Evolutionary conservation across 305 asterid species (phyloP), one percentile per base, ranked within the genome.

Genomic region (Coffea humblotiana): DNA sequence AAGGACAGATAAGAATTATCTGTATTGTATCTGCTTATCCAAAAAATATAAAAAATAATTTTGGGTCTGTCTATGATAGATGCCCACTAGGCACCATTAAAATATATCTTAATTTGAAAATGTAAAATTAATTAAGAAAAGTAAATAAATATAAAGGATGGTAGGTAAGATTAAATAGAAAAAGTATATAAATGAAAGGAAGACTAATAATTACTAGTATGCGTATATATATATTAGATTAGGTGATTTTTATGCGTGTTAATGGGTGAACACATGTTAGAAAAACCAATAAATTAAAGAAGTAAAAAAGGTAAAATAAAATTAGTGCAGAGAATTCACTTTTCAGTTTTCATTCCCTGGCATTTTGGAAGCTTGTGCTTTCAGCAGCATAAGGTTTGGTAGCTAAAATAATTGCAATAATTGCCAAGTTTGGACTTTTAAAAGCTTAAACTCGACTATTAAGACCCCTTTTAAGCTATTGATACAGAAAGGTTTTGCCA

Each of bases 1-100:
- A 61, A 49, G n/a, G 85, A 82, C 85, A 82, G 82, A 74, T 78
- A 60, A 78, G 78, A 68, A 66, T 78, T 65, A 74, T 70, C 64
- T 78, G 82, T 66, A 52, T 29, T 52, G 72, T 51, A 58, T 25
- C 37, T 71, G n/a, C 37, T 69, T 16, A 45, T 16, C 48, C 23
- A 66, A 47, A 35, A 49, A 51, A 29, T 71, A 29, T 25, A 58
- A 40, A 69, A 47, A 27, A 15, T 15, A 2, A 66, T 32, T 32
- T 32, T 32, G 32, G 32, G 1, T 32, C 32, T 32, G 32, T 32
- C 32, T 15, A 35, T n/a, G n/a, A 1, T 48, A 64, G 54, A 29
- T 27, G 35, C 19, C 8, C 37, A 32, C 29, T 6, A 27, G 19
- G 29, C 25, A 18, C 23, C 7, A 63, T 25, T 23, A 63, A 18